Percentiles rank a stretch among this genome's conserved stretches.
Conservation (phyloP, 768 basidiomycete species). For the Clavulina sp. region DNA sequence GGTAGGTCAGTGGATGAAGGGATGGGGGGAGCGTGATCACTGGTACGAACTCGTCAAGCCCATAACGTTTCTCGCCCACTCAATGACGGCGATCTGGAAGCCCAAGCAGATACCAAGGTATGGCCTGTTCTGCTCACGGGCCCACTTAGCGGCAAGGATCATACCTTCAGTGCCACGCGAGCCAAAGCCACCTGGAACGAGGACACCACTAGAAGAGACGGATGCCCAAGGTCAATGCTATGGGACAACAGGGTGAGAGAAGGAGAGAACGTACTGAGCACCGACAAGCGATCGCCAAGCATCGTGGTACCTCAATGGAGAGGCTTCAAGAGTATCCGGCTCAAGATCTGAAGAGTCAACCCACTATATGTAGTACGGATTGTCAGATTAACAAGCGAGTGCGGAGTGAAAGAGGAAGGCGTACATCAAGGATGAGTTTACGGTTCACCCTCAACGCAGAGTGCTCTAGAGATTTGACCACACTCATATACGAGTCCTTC, state of each 20-base stretch:
- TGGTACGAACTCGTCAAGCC: slow-evolving; percentile 32
- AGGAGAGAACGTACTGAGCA: slow-evolving; percentile 43
- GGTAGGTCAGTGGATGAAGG: background rate
- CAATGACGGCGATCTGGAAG: slow-evolving; percentile 91
- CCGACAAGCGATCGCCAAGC: slow-evolving; percentile 88
- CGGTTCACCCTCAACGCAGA: slow-evolving; percentile 83
- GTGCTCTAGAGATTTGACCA: slow-evolving; percentile 91
- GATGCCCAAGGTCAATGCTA: too few species aligned
- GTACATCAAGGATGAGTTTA: slow-evolving; percentile 63
- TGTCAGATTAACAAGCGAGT: background rate
- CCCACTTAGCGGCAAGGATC: slow-evolving; percentile 96
- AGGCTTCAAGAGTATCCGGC: slow-evolving; percentile 52
- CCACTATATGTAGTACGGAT: slow-evolving; percentile 40
- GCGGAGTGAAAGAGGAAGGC: slow-evolving; percentile 13
- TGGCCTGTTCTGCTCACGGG: slow-evolving; percentile 83
- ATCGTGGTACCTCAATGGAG: slow-evolving; percentile 83
- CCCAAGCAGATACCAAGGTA: slow-evolving; percentile 96
- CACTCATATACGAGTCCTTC: slow-evolving; percentile 97
- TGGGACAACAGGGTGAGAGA: background rate
- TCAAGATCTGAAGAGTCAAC: slow-evolving; percentile 91
- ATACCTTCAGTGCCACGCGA: slow-evolving; percentile 89
- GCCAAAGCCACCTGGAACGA: slow-evolving; percentile 95
- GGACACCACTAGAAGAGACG: slow-evolving; percentile 53
- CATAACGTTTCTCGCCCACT: slow-evolving; percentile 80
- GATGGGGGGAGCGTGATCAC: background rate